Conservation (phyloP, 2,329 filamentous ascomycete genomes). For the Spiromastix sp. region DNA sequence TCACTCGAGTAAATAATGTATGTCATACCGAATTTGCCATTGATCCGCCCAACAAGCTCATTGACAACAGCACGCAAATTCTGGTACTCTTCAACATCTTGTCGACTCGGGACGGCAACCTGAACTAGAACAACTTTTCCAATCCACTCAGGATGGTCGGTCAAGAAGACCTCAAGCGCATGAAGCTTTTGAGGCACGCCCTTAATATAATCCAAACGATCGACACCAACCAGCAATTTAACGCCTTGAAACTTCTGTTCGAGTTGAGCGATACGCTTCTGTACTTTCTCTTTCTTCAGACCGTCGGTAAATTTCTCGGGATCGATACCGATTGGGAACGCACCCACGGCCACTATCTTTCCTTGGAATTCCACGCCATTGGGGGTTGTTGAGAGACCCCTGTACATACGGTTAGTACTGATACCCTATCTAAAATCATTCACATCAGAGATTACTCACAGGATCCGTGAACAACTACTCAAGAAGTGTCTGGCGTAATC, state of each 20-base stretch:
- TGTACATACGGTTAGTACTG: conserved; percentile 11
- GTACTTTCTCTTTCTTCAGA: conserved; percentile 72
- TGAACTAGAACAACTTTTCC: conserved; percentile 94
- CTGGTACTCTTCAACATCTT: conserved; percentile 97
- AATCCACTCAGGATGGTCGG: conserved; percentile 95
- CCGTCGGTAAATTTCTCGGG: conserved; percentile 92
- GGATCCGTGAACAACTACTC: conserved; percentile 88
- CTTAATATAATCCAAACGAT: conserved; percentile 97
- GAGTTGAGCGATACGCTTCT: conserved; percentile 74
- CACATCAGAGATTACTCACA: conserved; percentile 43
- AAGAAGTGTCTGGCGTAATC: conserved; percentile 98
- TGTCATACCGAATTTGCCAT: conserved; percentile 75
- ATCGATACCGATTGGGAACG: conserved; percentile 96
- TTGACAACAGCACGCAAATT: conserved; percentile 93
- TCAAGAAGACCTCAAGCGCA: conserved; percentile 90
- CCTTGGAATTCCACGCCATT: conserved; percentile 88
- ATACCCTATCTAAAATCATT: conserved; percentile 3
- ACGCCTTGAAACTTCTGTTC: conserved; percentile 89
- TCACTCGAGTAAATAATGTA: too few species aligned
- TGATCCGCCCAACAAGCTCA: conserved; percentile 92
- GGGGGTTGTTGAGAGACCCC: conserved; percentile 59
- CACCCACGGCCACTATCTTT: conserved; percentile 81
- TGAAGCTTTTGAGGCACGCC: conserved; percentile 96
- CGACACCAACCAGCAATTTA: conserved; percentile 93
- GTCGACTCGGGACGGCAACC: conserved; percentile 85